These are phyloP conservation scores for Neurospora crassa DNA, from an alignment of 2,329 filamentous ascomycete genomes.

Conservation along the genomic window DNA sequence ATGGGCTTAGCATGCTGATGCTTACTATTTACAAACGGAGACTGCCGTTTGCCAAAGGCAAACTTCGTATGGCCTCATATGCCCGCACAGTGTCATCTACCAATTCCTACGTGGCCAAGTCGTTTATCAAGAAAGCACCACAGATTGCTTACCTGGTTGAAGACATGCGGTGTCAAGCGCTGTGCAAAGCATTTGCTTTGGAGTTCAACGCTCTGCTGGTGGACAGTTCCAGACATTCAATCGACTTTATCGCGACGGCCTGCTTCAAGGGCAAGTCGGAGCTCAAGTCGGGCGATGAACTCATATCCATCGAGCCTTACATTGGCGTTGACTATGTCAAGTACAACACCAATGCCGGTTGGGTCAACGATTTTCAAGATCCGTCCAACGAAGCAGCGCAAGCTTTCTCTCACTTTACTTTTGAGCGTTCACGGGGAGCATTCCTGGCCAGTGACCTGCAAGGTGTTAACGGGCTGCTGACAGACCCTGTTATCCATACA, in stretches of 20 bases:
- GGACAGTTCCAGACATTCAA: conserved; percentile 12
- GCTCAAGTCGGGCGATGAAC: conserved; percentile 2
- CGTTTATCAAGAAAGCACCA: conserved; percentile 11
- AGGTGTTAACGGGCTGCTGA: conserved; percentile 26
- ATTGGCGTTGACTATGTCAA: conserved; percentile 28
- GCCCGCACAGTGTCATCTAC: conserved; percentile 22
- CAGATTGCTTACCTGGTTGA: conserved; percentile 21
- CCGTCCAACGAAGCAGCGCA: conserved; percentile 21
- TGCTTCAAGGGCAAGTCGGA: conserved; percentile 16
- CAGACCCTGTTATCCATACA: conserved; percentile 30
- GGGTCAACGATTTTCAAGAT: conserved; percentile 19
- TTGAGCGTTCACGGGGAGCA: conserved; percentile 28
- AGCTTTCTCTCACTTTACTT: conserved; percentile 33
- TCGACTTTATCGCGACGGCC: conserved; percentile 26
- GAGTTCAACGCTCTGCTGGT: conserved; percentile 28
- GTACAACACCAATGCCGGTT: conserved; percentile 28
- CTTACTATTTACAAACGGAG: conserved; percentile 24
- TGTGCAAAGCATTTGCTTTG: conserved; percentile 31
- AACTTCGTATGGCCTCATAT: conserved; percentile 26
- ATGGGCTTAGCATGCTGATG: conserved; percentile 20
- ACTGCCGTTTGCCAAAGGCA: conserved; percentile 25
- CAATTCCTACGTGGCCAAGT: conserved; percentile 28
- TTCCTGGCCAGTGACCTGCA: conserved; percentile 28
- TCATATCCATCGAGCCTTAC: conserved; percentile 27
- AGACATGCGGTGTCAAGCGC: conserved; percentile 28